Evolutionary conservation across 1,284 basidiomycete species (phyloP).

Genomic region (Leccinum griseonigrum): DNA sequence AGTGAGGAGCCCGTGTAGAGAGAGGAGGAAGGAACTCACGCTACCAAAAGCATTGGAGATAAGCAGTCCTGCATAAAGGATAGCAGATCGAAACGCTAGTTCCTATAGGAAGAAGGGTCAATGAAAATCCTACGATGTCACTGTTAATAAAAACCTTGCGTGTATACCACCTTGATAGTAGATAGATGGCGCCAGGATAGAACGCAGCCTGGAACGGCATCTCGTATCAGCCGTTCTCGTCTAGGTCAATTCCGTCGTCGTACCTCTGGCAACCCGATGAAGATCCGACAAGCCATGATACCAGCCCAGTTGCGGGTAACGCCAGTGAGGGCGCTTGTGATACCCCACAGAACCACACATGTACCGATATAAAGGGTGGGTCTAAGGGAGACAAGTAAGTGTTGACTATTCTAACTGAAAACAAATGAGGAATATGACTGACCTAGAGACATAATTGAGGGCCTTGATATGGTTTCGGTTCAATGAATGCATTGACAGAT

Average conservation of each 20-base stretch:
- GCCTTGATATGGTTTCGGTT: not conserved
- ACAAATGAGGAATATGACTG: not conserved
- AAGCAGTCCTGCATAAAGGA: constrained; percentile 65
- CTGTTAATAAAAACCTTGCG: constrained; percentile 44
- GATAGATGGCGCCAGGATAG: constrained; percentile 61
- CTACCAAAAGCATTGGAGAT: constrained; percentile 76
- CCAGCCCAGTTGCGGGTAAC: not conserved
- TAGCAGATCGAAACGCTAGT: constrained; percentile 64
- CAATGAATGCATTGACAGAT: not conserved
- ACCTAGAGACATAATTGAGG: constrained; percentile 1
- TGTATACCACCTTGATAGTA: constrained; percentile 66
- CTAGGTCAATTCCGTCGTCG: not conserved
- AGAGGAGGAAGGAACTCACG: constrained; percentile 36
- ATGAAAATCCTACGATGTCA: constrained; percentile 27
- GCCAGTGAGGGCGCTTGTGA: constrained; percentile 1
- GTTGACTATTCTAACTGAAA: not conserved
- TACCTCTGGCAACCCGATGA: constrained; percentile 1
- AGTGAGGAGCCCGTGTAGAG: constrained; percentile 41
- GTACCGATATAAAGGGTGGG: not conserved
- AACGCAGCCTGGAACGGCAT: constrained; percentile 51
- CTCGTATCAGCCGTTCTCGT: not conserved
- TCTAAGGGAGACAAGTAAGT: not conserved
- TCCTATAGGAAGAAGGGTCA: constrained; percentile 53
- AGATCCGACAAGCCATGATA: constrained; percentile 1
- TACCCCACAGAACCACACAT: constrained; percentile 1